These are phyloP conservation scores for Nakaseomyces kungkrabaensis DNA, from an alignment of 1,139 yeast species.

Conservation along the genomic window DNA sequence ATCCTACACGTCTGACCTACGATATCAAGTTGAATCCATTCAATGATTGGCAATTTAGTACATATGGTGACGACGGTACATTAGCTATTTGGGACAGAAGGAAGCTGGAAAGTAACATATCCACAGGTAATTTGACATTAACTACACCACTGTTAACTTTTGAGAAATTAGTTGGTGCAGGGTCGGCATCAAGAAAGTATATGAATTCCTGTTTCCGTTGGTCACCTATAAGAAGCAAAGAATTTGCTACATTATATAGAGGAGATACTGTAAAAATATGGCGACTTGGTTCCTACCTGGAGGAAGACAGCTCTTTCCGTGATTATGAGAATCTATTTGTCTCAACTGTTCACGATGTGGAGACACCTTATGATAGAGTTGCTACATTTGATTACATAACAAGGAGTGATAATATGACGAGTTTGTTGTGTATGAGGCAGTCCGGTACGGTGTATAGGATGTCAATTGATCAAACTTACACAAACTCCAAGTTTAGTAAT, in stretches of 20 bases:
- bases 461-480: slow-evolving; percentile 63
- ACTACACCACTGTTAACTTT: slow-evolving; percentile 55
- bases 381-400: slow-evolving; percentile 78
- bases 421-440: slow-evolving; percentile 75
- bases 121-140: slow-evolving; percentile 16
- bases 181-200: slow-evolving; percentile 50
- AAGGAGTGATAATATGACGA: slow-evolving; percentile 36
- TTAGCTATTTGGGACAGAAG: slow-evolving; percentile 84
- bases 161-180: slow-evolving; percentile 47
- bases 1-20: slow-evolving; percentile 65
- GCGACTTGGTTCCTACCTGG: slow-evolving; percentile 49
- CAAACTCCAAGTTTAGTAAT: slow-evolving; percentile 56
- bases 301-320: slow-evolving; percentile 10
- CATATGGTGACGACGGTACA: slow-evolving; percentile 77
- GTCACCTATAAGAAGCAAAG: slow-evolving; percentile 59
- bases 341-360: slow-evolving; percentile 63
- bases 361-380: slow-evolving; percentile 71
- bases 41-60: slow-evolving; percentile 53
- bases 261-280: slow-evolving; percentile 75
- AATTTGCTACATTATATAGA: slow-evolving; percentile 69
- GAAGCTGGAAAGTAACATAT: slow-evolving; percentile 34
- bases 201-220: slow-evolving; percentile 61
- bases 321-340: slow-evolving; percentile 55
- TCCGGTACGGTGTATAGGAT: slow-evolving; percentile 79
- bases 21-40: slow-evolving; percentile 65